These are phyloP conservation scores for Davidsoniella virescens DNA, from an alignment of 2,329 filamentous ascomycete genomes.

Conservation along the genomic window DNA sequence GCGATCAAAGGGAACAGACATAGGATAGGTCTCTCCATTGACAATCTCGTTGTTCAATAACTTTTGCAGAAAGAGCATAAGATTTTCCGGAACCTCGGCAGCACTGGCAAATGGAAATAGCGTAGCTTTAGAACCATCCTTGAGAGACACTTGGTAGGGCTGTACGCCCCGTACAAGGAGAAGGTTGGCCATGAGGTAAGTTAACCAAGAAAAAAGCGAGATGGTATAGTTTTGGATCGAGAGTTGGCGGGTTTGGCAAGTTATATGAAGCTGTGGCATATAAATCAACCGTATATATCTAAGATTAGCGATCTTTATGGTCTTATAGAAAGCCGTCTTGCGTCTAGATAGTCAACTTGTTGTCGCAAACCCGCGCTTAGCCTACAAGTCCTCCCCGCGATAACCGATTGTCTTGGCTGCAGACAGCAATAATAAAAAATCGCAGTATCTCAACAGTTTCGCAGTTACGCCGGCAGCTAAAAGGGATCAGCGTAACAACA, in stretches of 20 bases:
- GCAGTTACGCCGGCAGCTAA: too few species aligned
- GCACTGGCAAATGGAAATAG: slow-evolving; percentile 69
- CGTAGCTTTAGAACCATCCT: slow-evolving; percentile 68
- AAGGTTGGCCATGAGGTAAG: slow-evolving; percentile 31
- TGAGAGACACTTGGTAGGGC: slow-evolving; percentile 50
- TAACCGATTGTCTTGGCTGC: too few species aligned
- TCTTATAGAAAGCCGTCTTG: too few species aligned
- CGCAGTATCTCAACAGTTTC: too few species aligned
- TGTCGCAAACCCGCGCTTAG: too few species aligned
- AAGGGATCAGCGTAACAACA: too few species aligned
- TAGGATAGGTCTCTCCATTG: slow-evolving; percentile 81
- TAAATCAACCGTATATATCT: too few species aligned
- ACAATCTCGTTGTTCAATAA: slow-evolving; percentile 84
- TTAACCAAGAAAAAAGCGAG: background rate
- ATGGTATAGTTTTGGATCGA: background rate
- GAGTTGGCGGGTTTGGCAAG: background rate
- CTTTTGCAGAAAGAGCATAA: slow-evolving; percentile 63
- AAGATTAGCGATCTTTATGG: too few species aligned
- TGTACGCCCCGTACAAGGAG: slow-evolving; percentile 51
- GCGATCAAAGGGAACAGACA: slow-evolving; percentile 60
- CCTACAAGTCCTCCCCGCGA: too few species aligned
- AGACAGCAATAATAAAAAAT: too few species aligned
- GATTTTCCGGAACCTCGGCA: slow-evolving; percentile 55
- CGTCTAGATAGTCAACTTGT: too few species aligned
- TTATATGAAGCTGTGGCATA: background rate